Evolutionary conservation across 169 alveolate genomes (phyloP).

Genomic region (Babesia caballi): DNA sequence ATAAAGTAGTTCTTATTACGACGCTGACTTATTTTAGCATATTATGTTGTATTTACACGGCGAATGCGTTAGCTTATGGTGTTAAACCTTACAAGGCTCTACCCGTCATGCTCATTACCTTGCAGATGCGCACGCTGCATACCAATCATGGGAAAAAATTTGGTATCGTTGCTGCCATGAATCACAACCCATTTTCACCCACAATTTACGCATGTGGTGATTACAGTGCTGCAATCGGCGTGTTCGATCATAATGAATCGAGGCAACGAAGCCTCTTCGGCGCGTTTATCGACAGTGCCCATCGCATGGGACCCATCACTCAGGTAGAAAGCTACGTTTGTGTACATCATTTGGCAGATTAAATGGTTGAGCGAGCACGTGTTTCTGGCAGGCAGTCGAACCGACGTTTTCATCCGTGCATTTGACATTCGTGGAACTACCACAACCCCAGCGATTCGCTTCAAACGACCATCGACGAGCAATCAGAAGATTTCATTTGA

Average conservation of each 20-base stretch:
- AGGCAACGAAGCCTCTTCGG: slow-evolving; percentile 36
- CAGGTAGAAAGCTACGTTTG: neutral
- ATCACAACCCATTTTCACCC: slow-evolving; percentile 34
- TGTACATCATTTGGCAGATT: neutral
- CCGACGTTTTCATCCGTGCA: slow-evolving; percentile 35
- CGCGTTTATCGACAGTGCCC: slow-evolving; percentile 31
- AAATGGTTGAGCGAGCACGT: slow-evolving; percentile 30
- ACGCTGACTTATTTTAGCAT: no score
- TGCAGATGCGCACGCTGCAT: slow-evolving; percentile 48
- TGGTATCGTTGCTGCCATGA: slow-evolving; percentile 49
- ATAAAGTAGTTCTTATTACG: no score
- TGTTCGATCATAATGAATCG: slow-evolving; percentile 57
- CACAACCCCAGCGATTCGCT: slow-evolving; percentile 20
- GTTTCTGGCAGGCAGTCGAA: slow-evolving; percentile 48
- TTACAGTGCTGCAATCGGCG: slow-evolving; percentile 31
- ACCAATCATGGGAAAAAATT: slow-evolving; percentile 19
- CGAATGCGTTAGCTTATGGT: no score
- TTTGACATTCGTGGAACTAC: slow-evolving; percentile 48
- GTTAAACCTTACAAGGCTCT: no score
- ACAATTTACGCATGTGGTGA: slow-evolving; percentile 60
- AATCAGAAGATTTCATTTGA: slow-evolving; percentile 56
- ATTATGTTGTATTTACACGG: no score
- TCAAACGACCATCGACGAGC: slow-evolving; percentile 21
- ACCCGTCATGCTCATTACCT: no score
- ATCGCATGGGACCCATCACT: slow-evolving; percentile 41